Percentiles rank a stretch among this genome's conserved stretches.
These are phyloP conservation scores for Sphaerulina musiva DNA, from an alignment of 2,329 filamentous ascomycete genomes.

Conservation along the genomic window DNA sequence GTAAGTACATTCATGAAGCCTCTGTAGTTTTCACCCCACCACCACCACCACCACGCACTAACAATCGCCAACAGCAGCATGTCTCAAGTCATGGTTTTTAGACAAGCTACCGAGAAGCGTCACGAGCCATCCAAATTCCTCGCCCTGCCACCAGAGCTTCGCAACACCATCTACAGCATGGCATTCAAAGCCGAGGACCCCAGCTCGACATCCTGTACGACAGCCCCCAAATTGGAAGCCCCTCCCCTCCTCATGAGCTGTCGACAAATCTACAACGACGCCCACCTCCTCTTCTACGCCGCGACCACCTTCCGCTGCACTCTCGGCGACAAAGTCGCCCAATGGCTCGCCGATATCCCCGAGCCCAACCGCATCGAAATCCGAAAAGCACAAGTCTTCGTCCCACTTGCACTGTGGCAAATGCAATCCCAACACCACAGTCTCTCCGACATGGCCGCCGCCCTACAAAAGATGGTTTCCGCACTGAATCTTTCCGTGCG, in stretches of 20 bases:
- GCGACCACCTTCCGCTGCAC: conserved; percentile 1
- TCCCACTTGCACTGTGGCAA: not conserved
- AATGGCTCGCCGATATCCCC: not conserved
- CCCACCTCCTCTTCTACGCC: conserved; percentile 8
- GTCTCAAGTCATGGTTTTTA: not conserved
- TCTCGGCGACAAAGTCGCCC: not conserved
- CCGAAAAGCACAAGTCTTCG: not conserved
- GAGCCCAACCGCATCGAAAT: not conserved
- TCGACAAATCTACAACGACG: conserved; percentile 11
- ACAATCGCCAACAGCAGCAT: not conserved
- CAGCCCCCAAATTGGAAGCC: not conserved
- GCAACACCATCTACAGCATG: not conserved
- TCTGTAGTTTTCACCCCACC: no score
- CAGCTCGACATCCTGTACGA: not conserved
- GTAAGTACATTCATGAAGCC: no score
- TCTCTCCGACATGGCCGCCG: not conserved
- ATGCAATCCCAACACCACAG: not conserved
- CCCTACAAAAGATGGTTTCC: no score
- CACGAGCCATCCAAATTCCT: not conserved
- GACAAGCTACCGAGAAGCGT: not conserved
- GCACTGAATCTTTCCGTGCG: no score
- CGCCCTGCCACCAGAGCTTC: not conserved
- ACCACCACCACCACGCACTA: no score
- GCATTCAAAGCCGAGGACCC: not conserved
- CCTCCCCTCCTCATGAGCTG: not conserved